These are phyloP conservation scores for Nemania abortiva DNA, from an alignment of 2,329 filamentous ascomycete species.

Conservation along the genomic window DNA sequence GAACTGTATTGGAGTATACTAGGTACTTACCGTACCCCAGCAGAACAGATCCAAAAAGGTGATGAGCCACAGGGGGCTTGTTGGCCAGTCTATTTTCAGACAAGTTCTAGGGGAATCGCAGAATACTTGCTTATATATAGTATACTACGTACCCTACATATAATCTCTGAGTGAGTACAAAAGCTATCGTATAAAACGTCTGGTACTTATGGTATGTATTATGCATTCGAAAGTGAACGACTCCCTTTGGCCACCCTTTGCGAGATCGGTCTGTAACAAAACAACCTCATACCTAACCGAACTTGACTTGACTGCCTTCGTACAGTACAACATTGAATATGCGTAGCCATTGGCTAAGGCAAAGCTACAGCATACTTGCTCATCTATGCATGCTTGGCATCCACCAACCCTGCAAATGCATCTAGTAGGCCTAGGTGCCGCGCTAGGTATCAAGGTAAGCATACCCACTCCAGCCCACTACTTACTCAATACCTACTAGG, in stretches of 20 bases:
- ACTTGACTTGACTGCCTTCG: not conserved
- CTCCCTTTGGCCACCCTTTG: not conserved
- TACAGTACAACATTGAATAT: not conserved
- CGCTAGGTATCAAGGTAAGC: too few species aligned
- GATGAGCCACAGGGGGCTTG: conserved; percentile 26
- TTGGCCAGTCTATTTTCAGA: conserved; percentile 4
- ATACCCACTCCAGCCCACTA: too few species aligned
- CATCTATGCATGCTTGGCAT: conserved; percentile 6
- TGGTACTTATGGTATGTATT: not conserved
- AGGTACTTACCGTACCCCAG: not conserved
- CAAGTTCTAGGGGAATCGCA: too few species aligned
- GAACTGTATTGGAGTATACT: not conserved
- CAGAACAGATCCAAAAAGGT: not conserved
- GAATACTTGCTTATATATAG: too few species aligned
- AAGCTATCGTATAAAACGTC: not conserved
- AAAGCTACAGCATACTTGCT: conserved; percentile 4
- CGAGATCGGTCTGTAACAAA: not conserved
- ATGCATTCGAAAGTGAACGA: not conserved
- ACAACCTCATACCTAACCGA: not conserved
- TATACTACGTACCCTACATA: not conserved
- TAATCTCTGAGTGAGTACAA: not conserved
- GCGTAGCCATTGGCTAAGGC: conserved; percentile 6
- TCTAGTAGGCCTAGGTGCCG: not conserved
- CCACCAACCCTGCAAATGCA: not conserved
- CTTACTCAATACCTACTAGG: too few species aligned